A percentile compares a stretch with the other conserved stretches of the same genome.
These are phyloP conservation scores for Calonectria crousiana DNA, from an alignment of 2,329 filamentous ascomycete genomes.

Conservation along the genomic window DNA sequence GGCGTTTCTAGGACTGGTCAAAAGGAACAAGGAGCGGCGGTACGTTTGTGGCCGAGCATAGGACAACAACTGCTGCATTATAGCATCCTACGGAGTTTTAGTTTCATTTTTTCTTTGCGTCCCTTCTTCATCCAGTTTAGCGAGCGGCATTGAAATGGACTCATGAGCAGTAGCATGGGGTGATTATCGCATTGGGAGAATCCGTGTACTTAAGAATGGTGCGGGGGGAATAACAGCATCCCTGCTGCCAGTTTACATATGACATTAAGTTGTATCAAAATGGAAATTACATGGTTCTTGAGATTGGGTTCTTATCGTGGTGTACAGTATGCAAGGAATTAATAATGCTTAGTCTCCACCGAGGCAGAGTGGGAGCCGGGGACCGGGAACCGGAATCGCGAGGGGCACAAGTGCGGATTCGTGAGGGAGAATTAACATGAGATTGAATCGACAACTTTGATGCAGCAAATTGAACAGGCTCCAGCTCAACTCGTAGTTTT, in stretches of 20 bases:
- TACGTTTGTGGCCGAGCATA: not conserved
- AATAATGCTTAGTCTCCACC: not conserved
- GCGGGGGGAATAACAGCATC: not conserved
- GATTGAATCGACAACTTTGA: not conserved
- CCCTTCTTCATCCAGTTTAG: not conserved
- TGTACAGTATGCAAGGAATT: not conserved
- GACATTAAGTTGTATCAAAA: not conserved
- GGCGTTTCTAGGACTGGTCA: constrained; percentile 22
- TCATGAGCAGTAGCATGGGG: not conserved
- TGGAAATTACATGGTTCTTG: not conserved
- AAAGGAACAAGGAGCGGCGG: constrained; percentile 13
- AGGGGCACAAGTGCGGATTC: not conserved
- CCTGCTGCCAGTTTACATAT: not conserved
- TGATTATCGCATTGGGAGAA: not conserved
- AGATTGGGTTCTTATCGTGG: not conserved
- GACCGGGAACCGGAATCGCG: not conserved
- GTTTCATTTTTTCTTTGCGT: not conserved
- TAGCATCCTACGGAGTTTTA: constrained; percentile 24
- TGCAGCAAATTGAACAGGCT: not conserved
- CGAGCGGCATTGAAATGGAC: not conserved
- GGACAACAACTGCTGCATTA: not conserved
- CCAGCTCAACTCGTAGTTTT: not conserved
- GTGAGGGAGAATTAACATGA: not conserved
- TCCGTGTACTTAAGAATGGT: not conserved
- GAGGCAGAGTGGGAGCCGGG: not conserved